A percentile compares a stretch with the other conserved stretches of the same genome.
Conservation (phyloP, 2,329 filamentous ascomycete species). For the Penicillium hesseltinei region DNA sequence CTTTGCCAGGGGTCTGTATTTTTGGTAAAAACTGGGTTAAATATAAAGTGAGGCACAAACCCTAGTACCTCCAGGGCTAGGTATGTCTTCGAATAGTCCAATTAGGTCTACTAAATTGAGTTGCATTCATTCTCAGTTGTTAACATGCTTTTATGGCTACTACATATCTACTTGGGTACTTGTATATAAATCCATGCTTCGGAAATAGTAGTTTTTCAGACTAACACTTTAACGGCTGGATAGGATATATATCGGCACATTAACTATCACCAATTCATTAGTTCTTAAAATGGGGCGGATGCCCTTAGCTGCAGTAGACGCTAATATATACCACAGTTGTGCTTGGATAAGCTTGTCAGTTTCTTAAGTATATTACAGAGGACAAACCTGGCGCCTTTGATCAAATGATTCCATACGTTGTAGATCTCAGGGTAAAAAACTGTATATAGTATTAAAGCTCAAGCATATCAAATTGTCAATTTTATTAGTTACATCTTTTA, state of each 20-base stretch:
- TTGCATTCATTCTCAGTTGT: neutral
- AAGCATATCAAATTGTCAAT: neutral
- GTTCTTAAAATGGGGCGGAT: neutral
- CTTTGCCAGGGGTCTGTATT: too few species aligned
- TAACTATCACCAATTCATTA: too few species aligned
- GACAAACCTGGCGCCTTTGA: too few species aligned
- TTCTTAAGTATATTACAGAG: neutral
- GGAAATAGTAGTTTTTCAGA: neutral
- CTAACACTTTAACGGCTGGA: too few species aligned
- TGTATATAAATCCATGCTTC: neutral
- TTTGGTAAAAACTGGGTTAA: too few species aligned
- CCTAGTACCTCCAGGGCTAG: too few species aligned
- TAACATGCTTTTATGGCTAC: neutral
- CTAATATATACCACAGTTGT: neutral
- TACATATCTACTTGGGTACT: neutral
- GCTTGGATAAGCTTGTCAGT: too few species aligned
- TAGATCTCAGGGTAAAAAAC: neutral
- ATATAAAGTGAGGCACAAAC: too few species aligned
- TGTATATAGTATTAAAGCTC: neutral
- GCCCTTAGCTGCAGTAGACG: neutral
- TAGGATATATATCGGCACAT: neutral
- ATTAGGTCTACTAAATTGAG: neutral
- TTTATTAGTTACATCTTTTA: neutral
- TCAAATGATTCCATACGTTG: neutral
- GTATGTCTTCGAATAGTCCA: neutral